Percentiles rank a stretch among this genome's conserved stretches.
These are phyloP conservation scores for Phenoliferia sp. DNA, from an alignment of 1,284 basidiomycete species.

Conservation along the genomic window DNA sequence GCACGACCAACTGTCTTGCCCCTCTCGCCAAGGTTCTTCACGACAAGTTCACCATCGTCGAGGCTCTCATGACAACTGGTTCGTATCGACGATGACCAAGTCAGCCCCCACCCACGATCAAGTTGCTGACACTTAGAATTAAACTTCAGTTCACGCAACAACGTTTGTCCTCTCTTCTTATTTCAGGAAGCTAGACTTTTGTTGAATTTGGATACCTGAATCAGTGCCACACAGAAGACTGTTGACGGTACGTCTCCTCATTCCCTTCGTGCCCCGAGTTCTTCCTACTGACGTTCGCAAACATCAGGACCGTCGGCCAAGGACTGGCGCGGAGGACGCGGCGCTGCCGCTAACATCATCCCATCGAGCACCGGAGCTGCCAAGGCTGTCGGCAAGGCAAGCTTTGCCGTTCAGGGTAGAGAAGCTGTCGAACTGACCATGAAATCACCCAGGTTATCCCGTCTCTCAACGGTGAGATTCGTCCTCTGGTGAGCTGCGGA, in stretches of 20 bases:
- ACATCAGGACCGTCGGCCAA: slow-evolving; percentile 91
- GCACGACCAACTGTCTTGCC: slow-evolving; percentile 99
- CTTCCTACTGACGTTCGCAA: too few relatives aligned
- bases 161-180: slow-evolving; percentile 20
- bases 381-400: slow-evolving; percentile 94
- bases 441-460: too few relatives aligned
- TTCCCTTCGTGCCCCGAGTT: too few relatives aligned
- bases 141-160: slow-evolving; percentile 54
- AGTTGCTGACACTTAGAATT: too few relatives aligned
- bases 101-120: too few relatives aligned
- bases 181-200: not conserved
- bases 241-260: too few relatives aligned
- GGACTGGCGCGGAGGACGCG: slow-evolving; percentile 87
- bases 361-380: slow-evolving; percentile 98
- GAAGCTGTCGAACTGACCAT: too few relatives aligned
- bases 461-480: slow-evolving; percentile 79
- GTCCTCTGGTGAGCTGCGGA: too few relatives aligned
- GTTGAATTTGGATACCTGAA: slow-evolving; percentile 47
- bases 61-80: slow-evolving; percentile 93
- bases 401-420: too few relatives aligned
- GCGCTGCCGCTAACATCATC: slow-evolving; percentile 97
- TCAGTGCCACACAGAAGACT: slow-evolving; percentile 98
- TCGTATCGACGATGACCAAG: slow-evolving; percentile 46
- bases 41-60: slow-evolving; percentile 91
- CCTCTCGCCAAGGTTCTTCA: slow-evolving; percentile 97